Evolutionary conservation across 2,329 filamentous ascomycete species (phyloP).

Genomic region (Aureobasidium namibiae): DNA sequence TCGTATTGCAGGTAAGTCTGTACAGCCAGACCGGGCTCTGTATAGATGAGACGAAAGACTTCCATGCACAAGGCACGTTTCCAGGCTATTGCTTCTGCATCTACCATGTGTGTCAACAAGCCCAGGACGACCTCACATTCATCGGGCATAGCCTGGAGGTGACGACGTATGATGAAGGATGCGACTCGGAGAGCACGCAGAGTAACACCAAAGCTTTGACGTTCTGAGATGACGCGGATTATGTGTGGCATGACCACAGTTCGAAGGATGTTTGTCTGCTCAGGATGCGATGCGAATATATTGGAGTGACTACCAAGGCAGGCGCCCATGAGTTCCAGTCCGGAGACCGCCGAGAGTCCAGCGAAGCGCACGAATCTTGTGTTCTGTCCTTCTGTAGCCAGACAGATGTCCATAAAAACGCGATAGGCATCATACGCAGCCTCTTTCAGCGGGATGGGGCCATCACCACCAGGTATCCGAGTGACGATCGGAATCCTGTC

Average conservation of each 20-base stretch:
- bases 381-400: conserved; percentile 75
- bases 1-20: conserved; percentile 79
- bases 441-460: conserved; percentile 57
- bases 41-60: conserved; percentile 76
- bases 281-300: conserved; percentile 68
- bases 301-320: conserved; percentile 77
- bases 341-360: conserved; percentile 70
- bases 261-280: conserved; percentile 72
- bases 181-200: conserved; percentile 76
- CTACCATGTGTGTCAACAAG: conserved; percentile 75
- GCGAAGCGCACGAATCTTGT: conserved; percentile 76
- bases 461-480: conserved; percentile 59
- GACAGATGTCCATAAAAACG: conserved; percentile 83
- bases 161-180: conserved; percentile 69
- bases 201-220: conserved; percentile 70
- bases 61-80: conserved; percentile 88
- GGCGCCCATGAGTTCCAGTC: conserved; percentile 85
- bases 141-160: conserved; percentile 63
- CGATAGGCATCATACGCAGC: conserved; percentile 81
- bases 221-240: conserved; percentile 68
- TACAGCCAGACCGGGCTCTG: conserved; percentile 68
- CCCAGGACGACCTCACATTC: conserved; percentile 80
- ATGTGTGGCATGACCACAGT: conserved; percentile 74
- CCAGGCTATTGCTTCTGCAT: conserved; percentile 75
- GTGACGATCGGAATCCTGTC: conserved; percentile 50